phyloP scores from a whole-genome alignment of 768 basidiomycete species.

The Suillus subluteus region DNA sequence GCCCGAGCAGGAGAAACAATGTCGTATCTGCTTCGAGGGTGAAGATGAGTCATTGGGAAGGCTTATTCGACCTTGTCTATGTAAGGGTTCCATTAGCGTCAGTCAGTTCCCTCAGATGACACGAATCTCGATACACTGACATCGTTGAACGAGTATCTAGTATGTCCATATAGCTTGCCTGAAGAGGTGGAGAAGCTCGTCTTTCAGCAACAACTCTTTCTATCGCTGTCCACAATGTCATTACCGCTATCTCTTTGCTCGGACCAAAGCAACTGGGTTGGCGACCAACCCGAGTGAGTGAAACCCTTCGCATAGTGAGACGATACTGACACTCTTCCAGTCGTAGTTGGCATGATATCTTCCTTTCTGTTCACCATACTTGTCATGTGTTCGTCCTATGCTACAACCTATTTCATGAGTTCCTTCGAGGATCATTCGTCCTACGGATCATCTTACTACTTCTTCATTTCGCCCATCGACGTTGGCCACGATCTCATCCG shows the following conservation, averaged over 20 bases:
- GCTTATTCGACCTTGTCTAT: constrained; percentile 74
- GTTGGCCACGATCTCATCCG: constrained; percentile 63
- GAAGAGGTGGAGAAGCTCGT: constrained; percentile 71
- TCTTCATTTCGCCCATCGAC: constrained; percentile 56
- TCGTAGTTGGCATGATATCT: constrained; percentile 64
- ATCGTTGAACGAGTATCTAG: constrained; percentile 41
- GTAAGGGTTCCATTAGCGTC: constrained; percentile 77
- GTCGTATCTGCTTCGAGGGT: constrained; percentile 84
- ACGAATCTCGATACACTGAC: constrained; percentile 12
- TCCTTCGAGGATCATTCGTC: constrained; percentile 58
- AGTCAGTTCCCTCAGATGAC: constrained; percentile 20
- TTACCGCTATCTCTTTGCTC: constrained; percentile 76
- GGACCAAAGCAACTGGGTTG: constrained; percentile 70
- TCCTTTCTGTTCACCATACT: constrained; percentile 63
- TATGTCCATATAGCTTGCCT: constrained; percentile 82
- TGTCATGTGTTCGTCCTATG: constrained; percentile 69
- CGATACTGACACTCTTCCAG: constrained; percentile 32
- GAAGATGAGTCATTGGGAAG: constrained; percentile 64
- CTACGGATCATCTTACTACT: constrained; percentile 39
- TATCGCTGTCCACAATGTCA: constrained; percentile 81
- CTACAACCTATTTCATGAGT: constrained; percentile 68
- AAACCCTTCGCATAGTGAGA: constrained; percentile 12
- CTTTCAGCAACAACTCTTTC: constrained; percentile 67
- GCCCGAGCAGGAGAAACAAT: constrained; percentile 59
- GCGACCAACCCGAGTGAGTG: constrained; percentile 75